Evolutionary conservation across 192 early-diverging fungal species (phyloP), one percentile per base, ranked within the genome.

Genomic region (Piromyces finnis): DNA sequence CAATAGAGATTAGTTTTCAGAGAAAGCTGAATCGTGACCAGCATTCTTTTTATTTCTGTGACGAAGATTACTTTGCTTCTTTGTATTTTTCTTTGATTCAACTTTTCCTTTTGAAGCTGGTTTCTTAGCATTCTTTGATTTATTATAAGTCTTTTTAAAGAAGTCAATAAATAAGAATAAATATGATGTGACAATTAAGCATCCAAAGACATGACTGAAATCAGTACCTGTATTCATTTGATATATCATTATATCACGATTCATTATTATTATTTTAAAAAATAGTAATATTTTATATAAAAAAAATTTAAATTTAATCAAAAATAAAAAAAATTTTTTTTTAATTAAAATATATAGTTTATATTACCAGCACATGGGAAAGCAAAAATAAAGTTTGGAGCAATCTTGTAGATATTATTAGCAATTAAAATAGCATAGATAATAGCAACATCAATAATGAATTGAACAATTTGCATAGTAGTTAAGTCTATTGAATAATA

Each of bases 381-480:
- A 22, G 41, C 41, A 18, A 51, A 51, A 22, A 51, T 51, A 22
- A 51, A 51, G 41, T 51, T 51, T 51, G 41, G 41, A 5, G 18
- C 15, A 18, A 51, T 22, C 14, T 51, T 51, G 18, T 51, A 51
- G 14, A 51, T 9, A 51, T 51, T 51, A 22, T 51, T 51, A 51
- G 41, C 41, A 51, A 51, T 51, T 51, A 51, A 17, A 87, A 91
- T 92, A 84, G 90, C 92, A 87, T 96, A 95, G 84, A 95, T 91
- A 82, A 95, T 88, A 81, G 89, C 86, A 28, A 97, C 86, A 83
- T 95, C 95, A 79, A 96, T 92, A 78, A 96, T 88, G 81, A 97
- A 96, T 87, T 97, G 95, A 79, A 87, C 83, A 80, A 97, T 97
- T 86, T 97, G 95, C 81, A 94, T 84, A 27, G 94, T 94, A 39